Evolutionary conservation across 2,329 filamentous ascomycete genomes (phyloP), one percentile per base, ranked within the genome.

Genomic region (Fusarium staphyleae): DNA sequence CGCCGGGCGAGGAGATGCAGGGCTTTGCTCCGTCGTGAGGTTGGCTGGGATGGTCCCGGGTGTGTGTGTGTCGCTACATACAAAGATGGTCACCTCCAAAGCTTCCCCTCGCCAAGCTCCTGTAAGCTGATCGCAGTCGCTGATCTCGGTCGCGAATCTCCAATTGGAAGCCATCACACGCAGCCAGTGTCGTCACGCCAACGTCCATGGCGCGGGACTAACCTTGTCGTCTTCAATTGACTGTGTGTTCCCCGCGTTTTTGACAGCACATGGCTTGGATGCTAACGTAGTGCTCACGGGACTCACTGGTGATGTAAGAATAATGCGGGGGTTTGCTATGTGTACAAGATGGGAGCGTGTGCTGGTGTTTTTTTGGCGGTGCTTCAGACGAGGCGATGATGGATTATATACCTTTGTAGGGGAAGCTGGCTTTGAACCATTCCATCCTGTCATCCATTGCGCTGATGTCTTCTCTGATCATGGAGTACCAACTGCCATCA

Each of bases 1-100:
- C 71, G 11, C 65, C 66, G 2, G 64, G 41, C 26, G 48, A 40
- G 7, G 47, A 65, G 47, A 51, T 57, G 51, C 53, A 66, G 18
- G 61, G 45, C 4, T 37, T 57, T 22, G 44, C 26, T 35, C 40
- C 55, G 33, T 58, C 42, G 11, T 67, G 55, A 51, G 26, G 12
- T 16, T 6, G 13, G 5, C 24, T 11, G 14, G n/a, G 26, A 19
- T 45, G 28, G 24, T 22, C n/a, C 5, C 30, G 10, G 30, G 30
- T 3, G 5, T 33, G 11, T 15, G 12, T 15, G 48, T 22, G n/a
- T n/a, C n/a, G n/a, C n/a, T n/a, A n/a, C 19, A 22, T 22, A 22
- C 6, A 22, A 22, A 22, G 19, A 22, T 22, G 6, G 6, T 22
- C 6, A 6, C 19, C 19, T 22, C 26, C 39, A 34, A 15, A 44